Evolutionary conservation across 306 rosid genomes (phyloP).

Genomic region (Prunus padus): DNA sequence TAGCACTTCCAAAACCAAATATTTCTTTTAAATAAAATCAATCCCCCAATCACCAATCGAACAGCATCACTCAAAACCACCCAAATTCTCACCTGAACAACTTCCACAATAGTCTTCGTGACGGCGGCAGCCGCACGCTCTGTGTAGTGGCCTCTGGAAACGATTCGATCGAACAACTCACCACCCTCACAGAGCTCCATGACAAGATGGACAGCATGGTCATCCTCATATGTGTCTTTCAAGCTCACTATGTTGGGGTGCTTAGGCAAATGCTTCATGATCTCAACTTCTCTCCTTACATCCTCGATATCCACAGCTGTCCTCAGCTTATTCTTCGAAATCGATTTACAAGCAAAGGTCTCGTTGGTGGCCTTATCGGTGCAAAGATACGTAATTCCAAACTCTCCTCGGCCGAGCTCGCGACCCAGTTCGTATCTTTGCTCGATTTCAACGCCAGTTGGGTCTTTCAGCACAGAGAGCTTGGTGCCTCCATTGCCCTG

Average conservation of each 20-base stretch:
- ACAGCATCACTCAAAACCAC: neutral
- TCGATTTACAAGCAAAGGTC: conserved; percentile 74
- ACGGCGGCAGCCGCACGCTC: conserved; percentile 94
- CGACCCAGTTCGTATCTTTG: conserved; percentile 62
- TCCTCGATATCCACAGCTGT: conserved; percentile 80
- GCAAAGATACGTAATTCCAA: conserved; percentile 84
- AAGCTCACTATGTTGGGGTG: conserved; percentile 72
- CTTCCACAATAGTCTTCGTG: conserved; percentile 85
- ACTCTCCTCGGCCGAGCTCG: conserved; percentile 94
- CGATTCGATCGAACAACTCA: conserved; percentile 90
- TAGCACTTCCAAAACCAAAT: neutral
- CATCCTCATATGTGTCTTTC: conserved; percentile 87
- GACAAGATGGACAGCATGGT: conserved; percentile 82
- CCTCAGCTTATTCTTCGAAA: conserved; percentile 84
- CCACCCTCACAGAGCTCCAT: conserved; percentile 99
- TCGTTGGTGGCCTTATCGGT: conserved; percentile 57
- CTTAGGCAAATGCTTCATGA: conserved; percentile 68
- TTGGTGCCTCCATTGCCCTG: conserved; percentile 26
- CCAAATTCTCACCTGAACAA: conserved; percentile 71
- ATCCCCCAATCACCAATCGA: conserved; percentile 10
- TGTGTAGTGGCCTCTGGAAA: conserved; percentile 86
- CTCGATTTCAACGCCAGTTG: conserved; percentile 77
- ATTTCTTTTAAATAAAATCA: neutral
- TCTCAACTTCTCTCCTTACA: conserved; percentile 92
- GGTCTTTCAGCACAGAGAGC: conserved; percentile 58